Evolutionary conservation across 805 yeast species (phyloP), one percentile per base, ranked within the genome.

Genomic region (Wickerhamomyces bovis): DNA sequence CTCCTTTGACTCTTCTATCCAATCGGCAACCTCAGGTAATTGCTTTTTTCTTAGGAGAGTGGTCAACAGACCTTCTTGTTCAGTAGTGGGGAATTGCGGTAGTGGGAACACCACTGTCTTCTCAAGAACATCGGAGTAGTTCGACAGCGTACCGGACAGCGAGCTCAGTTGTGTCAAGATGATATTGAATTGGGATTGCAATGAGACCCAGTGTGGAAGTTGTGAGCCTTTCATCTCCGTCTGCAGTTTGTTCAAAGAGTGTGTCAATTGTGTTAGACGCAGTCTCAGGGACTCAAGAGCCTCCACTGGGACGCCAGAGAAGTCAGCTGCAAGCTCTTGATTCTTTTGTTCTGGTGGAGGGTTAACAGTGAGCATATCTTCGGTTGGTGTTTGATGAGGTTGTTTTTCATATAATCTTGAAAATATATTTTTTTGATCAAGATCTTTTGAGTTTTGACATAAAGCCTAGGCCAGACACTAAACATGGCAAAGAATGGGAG

Each of bases 41-140:
- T 84, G 83, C 61, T 90, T 92, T 62, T 90, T 94, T 48, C 98
- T 75, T 49, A 94, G 65, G 49, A 94, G 69, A 0, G 97, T 89
- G 0, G 95, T 85, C 43, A 90, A 67, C 31, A 94, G 71, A 2
- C 89, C 86, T 57, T 86, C 90, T 53, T 87, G 90, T 39, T 87
- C 85, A 1, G 88, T 77, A 0, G 95, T 79, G 9, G 97, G 97
- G 61, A 92, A 94, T 19, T 76, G 75, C 0, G 90, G 84, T 45
- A 87, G 69, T 1, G 99, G 99, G 58, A 79, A 92, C 1, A 82
- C 90, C 44, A 86, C 89, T 0, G 95, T 81, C 6, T 77, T 66
- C 40, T 75, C 74, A 22, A 94, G 68, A 0, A 76, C 64, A 3
- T 76, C 83, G 7, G 78, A 73, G 56, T 83, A 80, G 45, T 75